Evolutionary conservation across 2,329 filamentous ascomycete genomes (phyloP).

Genomic region (Diaporthe sp.): DNA sequence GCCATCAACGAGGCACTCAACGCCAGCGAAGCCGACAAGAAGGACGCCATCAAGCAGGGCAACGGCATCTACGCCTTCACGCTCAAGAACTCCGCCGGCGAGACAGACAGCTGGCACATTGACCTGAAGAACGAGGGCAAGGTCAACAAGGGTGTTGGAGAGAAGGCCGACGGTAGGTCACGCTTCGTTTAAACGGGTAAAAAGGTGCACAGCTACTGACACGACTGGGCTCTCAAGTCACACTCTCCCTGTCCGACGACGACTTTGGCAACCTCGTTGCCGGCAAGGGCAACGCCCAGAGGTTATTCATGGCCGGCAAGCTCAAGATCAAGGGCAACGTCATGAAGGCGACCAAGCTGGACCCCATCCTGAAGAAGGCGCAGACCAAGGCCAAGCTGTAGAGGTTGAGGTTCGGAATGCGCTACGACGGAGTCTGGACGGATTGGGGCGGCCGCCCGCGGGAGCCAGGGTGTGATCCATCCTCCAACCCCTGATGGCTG

Average conservation of each 20-base stretch:
- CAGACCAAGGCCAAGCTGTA: conserved; percentile 88
- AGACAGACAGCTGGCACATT: conserved; percentile 91
- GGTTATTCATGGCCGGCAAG: conserved; percentile 97
- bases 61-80: conserved; percentile 91
- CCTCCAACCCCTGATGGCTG: background rate
- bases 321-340: conserved; percentile 98
- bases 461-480: conserved; percentile 8
- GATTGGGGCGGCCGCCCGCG: conserved; percentile 34
- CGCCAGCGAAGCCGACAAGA: conserved; percentile 75
- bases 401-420: conserved; percentile 44
- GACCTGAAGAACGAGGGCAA: conserved; percentile 92
- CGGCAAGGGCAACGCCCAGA: conserved; percentile 94
- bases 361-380: conserved; percentile 91
- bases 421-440: conserved; percentile 38
- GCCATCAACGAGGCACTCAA: conserved; percentile 81
- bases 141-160: conserved; percentile 82
- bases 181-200: background rate
- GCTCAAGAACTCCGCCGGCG: conserved; percentile 86
- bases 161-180: conserved; percentile 83
- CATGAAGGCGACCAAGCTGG: conserved; percentile 98
- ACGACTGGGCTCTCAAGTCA: conserved; percentile 67
- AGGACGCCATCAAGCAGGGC: conserved; percentile 90
- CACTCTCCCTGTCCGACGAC: conserved; percentile 84
- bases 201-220: conserved; percentile 13
- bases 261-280: conserved; percentile 87